Evolutionary conservation across 345 rosid species (phyloP).

Genomic region (Lepidium africanum): DNA sequence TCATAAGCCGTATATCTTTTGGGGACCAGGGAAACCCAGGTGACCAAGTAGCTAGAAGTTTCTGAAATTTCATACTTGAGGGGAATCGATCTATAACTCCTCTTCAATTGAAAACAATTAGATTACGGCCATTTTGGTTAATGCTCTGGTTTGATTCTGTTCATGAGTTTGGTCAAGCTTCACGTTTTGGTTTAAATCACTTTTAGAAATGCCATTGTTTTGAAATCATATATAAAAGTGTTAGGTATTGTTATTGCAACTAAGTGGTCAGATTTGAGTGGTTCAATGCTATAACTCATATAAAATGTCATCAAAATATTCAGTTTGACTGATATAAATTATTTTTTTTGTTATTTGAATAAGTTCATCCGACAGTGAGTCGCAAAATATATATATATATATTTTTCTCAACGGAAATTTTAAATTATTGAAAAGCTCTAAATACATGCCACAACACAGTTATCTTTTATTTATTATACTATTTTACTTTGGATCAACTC

Average conservation of each 20-base stretch:
- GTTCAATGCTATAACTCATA: too few relatives aligned
- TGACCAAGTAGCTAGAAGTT: too few relatives aligned
- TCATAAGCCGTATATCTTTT: too few relatives aligned
- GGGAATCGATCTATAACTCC: too few relatives aligned
- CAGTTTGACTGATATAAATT: background rate
- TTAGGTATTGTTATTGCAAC: too few relatives aligned
- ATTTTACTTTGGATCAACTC: background rate
- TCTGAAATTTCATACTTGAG: too few relatives aligned
- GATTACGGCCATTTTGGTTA: too few relatives aligned
- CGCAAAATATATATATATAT: background rate
- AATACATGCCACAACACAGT: background rate
- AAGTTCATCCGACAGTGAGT: background rate
- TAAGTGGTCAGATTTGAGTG: too few relatives aligned
- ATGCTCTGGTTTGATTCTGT: constrained; percentile 33
- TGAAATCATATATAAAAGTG: too few relatives aligned
- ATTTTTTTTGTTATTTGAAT: background rate
- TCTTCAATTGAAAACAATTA: too few relatives aligned
- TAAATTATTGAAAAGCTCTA: background rate
- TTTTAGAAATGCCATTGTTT: too few relatives aligned
- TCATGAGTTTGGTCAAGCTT: constrained; percentile 4
- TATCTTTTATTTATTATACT: background rate
- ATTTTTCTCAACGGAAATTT: background rate
- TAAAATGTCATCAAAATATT: background rate
- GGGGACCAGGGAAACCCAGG: too few relatives aligned
- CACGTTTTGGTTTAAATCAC: background rate